phyloP scores from a whole-genome alignment of 2,329 filamentous ascomycete genomes.

The Clonostachys chloroleuca region DNA sequence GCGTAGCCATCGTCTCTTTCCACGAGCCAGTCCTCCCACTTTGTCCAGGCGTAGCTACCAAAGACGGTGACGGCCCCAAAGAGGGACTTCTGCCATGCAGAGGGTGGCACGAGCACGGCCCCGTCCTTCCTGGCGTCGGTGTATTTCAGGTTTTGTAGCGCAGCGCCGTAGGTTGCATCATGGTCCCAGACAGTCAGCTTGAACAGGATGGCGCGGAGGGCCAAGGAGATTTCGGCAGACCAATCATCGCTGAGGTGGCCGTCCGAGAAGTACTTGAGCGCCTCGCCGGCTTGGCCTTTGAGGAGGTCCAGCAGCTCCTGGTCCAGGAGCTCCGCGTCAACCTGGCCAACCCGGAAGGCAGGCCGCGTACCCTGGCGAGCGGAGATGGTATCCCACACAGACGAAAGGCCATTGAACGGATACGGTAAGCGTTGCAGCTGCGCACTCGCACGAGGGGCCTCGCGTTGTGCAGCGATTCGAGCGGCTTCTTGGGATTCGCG shows the following conservation, averaged over 20 bases:
- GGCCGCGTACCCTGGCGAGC: constrained; percentile 77
- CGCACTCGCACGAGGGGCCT: constrained; percentile 48
- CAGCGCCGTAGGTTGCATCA: constrained; percentile 89
- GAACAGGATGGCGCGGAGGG: constrained; percentile 75
- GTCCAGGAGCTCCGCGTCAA: constrained; percentile 92
- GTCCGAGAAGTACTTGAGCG: constrained; percentile 79
- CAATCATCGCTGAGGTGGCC: constrained; percentile 77
- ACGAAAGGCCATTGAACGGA: constrained; percentile 57
- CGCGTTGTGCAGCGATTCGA: constrained; percentile 41
- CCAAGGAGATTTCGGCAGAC: constrained; percentile 78
- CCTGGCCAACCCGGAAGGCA: constrained; percentile 89
- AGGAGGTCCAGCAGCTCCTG: constrained; percentile 86
- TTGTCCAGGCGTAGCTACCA: constrained; percentile 84
- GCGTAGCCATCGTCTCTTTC: constrained; percentile 73
- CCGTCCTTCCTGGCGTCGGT: constrained; percentile 71
- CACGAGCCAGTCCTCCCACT: constrained; percentile 85
- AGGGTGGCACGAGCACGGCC: constrained; percentile 63
- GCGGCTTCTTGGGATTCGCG: constrained; percentile 64
- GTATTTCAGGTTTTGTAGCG: constrained; percentile 86
- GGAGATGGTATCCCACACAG: constrained; percentile 65
- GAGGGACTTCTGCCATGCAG: constrained; percentile 74
- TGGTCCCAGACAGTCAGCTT: constrained; percentile 97
- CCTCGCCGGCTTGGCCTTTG: constrained; percentile 81
- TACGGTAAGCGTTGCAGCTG: constrained; percentile 54
- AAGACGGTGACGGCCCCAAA: constrained; percentile 85